A percentile compares a stretch with the other conserved stretches of the same genome.
These are phyloP conservation scores for Pichia deserticola DNA, from an alignment of 805 yeast genomes.

Conservation along the genomic window DNA sequence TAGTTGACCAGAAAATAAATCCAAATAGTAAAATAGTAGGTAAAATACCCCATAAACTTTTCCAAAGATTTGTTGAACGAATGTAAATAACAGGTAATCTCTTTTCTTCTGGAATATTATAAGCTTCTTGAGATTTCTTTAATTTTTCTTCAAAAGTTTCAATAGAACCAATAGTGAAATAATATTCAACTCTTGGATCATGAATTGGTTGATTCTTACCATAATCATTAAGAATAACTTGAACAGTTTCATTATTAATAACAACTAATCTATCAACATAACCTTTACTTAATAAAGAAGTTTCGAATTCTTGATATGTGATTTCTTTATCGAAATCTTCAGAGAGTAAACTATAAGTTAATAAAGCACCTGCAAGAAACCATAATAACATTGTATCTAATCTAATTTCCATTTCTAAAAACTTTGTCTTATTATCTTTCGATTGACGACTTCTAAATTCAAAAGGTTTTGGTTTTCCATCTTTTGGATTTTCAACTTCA, in stretches of 20 bases:
- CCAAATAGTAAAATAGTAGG: conserved; percentile 81
- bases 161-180: conserved; percentile 82
- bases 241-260: conserved; percentile 64
- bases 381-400: conserved; percentile 18
- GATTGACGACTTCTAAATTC: conserved; percentile 10
- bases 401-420: conserved; percentile 15
- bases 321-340: conserved; percentile 26
- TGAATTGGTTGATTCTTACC: conserved; percentile 27
- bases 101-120: conserved; percentile 59
- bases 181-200: conserved; percentile 26
- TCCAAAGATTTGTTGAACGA: conserved; percentile 58
- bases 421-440: conserved; percentile 7
- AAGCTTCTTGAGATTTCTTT: conserved; percentile 60
- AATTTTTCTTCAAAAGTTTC: conserved; percentile 80
- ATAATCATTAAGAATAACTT: conserved; percentile 51
- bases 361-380: conserved; percentile 15
- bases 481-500: conserved; percentile 3
- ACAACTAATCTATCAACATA: conserved; percentile 68
- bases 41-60: conserved; percentile 58
- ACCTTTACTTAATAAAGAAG: conserved; percentile 71
- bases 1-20: conserved; percentile 62
- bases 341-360: conserved; percentile 14
- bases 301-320: conserved; percentile 68
- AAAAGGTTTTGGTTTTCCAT: conserved; percentile 3
- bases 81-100: conserved; percentile 72